phyloP scores from a whole-genome alignment of 2,329 filamentous ascomycete genomes.

The Chaetomiaceae sp. region DNA sequence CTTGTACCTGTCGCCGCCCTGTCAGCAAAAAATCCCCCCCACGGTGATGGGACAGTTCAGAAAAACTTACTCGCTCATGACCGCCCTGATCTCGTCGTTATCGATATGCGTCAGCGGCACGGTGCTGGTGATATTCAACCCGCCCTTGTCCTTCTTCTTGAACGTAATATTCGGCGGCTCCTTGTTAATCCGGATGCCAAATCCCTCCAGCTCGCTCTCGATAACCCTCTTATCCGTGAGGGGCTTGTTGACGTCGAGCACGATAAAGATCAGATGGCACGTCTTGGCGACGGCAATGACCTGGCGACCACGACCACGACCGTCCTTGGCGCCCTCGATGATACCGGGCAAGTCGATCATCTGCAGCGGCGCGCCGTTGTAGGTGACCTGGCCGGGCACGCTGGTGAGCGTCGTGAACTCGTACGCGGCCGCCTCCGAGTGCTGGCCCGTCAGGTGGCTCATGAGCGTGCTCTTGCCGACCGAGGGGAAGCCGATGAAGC shows the following conservation, averaged over 20 bases:
- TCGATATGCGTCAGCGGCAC: conserved; percentile 89
- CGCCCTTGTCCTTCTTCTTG: conserved; percentile 99
- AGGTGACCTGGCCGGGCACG: conserved; percentile 90
- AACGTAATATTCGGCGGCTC: conserved; percentile 96
- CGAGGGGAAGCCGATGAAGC: conserved; percentile 96
- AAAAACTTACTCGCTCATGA: conserved; percentile 68
- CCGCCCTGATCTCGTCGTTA: conserved; percentile 93
- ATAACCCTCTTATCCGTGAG: conserved; percentile 95
- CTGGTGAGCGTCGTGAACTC: conserved; percentile 98
- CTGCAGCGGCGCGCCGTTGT: conserved; percentile 94
- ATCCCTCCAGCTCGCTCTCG: conserved; percentile 90
- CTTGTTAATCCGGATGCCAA: conserved; percentile 98
- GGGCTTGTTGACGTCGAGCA: conserved; percentile 97
- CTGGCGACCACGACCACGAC: conserved; percentile 93
- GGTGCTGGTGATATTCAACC: conserved; percentile 92
- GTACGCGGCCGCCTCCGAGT: conserved; percentile 95
- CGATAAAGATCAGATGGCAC: conserved; percentile 97
- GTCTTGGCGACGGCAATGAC: conserved; percentile 99
- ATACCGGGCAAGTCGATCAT: conserved; percentile 98
- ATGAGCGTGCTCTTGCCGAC: conserved; percentile 98
- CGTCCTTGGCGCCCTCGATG: conserved; percentile 97
- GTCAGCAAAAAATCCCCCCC: conserved; percentile 1
- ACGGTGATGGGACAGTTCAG: not conserved
- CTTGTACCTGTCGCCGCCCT: conserved; percentile 52
- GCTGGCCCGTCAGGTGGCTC: conserved; percentile 89